A percentile compares a stretch with the other conserved stretches of the same genome.
Evolutionary conservation across 2,329 filamentous ascomycete species (phyloP).

Genomic region (Fonsecaea erecta): DNA sequence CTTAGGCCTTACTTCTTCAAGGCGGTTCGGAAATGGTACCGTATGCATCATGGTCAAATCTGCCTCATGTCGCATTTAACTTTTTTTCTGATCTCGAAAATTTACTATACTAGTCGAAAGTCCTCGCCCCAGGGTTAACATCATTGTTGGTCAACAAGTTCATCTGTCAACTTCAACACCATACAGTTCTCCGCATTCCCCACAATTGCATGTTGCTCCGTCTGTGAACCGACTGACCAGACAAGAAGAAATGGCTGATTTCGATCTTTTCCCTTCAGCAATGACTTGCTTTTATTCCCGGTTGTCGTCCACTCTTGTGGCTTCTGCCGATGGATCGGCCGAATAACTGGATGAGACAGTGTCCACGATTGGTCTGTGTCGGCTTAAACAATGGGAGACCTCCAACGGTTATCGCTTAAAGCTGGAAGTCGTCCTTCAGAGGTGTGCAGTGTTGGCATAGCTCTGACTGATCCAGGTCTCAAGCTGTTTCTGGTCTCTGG

Average conservation of each 20-base stretch:
- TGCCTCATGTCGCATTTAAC: background rate
- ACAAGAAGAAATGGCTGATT: background rate
- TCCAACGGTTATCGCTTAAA: background rate
- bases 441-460: constrained; percentile 5
- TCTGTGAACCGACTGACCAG: background rate
- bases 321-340: background rate
- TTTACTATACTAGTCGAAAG: background rate
- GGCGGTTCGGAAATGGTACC: background rate
- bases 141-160: background rate
- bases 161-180: background rate
- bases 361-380: background rate
- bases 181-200: background rate
- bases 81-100: background rate
- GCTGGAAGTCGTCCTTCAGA: background rate
- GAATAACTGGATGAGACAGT: background rate
- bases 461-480: constrained; percentile 16
- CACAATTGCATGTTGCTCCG: too few relatives aligned
- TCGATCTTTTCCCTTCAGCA: background rate
- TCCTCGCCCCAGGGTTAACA: background rate
- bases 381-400: background rate
- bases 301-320: background rate
- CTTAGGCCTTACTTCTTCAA: background rate
- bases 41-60: background rate
- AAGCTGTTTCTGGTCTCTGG: constrained; percentile 9
- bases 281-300: background rate